phyloP scores from a whole-genome alignment of 108 stramenopile species.

The Schizochytrium sp. region DNA sequence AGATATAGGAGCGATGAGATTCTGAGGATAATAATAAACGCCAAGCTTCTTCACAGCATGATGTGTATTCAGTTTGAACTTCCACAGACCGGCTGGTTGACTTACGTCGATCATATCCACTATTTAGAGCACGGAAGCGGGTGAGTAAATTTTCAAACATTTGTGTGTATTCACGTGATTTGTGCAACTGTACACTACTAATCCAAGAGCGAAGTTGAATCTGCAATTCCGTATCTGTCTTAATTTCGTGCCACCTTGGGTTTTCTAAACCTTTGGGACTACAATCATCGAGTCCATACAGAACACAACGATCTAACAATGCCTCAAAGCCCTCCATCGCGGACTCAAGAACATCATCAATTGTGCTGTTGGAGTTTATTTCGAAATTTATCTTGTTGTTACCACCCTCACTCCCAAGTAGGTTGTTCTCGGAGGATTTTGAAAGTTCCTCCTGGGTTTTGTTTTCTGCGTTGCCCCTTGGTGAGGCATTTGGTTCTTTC shows the following conservation, averaged over 20 bases:
- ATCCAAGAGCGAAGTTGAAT: background rate
- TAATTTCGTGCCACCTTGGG: constrained; percentile 11
- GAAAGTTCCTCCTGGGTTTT: background rate
- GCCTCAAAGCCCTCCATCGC: background rate
- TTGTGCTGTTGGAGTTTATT: background rate
- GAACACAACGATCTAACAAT: background rate
- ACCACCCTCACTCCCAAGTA: background rate
- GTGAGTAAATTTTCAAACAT: background rate
- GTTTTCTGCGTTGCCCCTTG: background rate
- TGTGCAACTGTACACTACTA: background rate
- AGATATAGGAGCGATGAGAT: constrained; percentile 12
- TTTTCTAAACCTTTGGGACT: background rate
- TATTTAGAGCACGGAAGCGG: background rate
- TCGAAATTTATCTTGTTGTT: background rate
- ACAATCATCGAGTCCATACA: constrained; percentile 1
- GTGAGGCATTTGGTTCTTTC: too few relatives aligned
- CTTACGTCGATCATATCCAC: background rate
- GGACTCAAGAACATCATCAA: background rate
- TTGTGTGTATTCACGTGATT: background rate
- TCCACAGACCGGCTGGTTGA: background rate
- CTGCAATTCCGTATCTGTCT: background rate
- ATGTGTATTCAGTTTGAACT: background rate
- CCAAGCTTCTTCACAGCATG: constrained; percentile 12
- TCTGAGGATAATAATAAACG: background rate
- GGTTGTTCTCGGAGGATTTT: background rate